Percentiles rank a stretch among this genome's conserved stretches.
Evolutionary conservation across 139 green algal genomes (phyloP).

Genomic region (Tetratostichococcus sp.): DNA sequence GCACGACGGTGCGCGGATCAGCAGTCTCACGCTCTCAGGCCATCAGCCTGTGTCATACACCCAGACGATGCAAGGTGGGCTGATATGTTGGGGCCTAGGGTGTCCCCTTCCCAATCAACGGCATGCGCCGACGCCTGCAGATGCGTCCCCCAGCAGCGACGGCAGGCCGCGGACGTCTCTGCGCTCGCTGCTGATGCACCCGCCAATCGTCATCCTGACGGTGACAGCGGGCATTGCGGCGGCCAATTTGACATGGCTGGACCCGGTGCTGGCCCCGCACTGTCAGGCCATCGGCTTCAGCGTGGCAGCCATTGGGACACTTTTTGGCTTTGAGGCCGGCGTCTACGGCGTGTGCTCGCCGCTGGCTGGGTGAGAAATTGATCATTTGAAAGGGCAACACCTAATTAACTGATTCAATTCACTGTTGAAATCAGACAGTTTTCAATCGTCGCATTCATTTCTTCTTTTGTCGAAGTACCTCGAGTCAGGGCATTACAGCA

Average conservation of each 20-base stretch:
- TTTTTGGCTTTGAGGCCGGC: background rate
- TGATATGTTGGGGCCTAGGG: too few species aligned
- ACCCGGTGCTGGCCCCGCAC: background rate
- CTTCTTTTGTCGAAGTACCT: too few species aligned
- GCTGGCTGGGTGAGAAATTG: background rate
- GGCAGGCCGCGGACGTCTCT: background rate
- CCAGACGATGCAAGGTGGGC: too few species aligned
- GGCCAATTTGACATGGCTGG: background rate
- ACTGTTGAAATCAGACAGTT: too few species aligned
- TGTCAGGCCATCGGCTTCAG: background rate
- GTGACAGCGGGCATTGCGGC: background rate
- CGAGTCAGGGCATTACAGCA: too few species aligned
- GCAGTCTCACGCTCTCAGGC: too few species aligned
- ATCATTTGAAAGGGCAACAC: too few species aligned
- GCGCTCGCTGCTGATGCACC: background rate
- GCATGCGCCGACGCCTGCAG: too few species aligned
- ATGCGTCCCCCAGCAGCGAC: background rate
- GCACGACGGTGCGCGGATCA: background rate
- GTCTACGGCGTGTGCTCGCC: background rate
- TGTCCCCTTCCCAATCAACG: too few species aligned
- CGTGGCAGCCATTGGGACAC: background rate
- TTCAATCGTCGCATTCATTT: too few species aligned
- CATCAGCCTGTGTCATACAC: too few species aligned
- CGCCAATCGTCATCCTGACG: background rate
- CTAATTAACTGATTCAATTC: too few species aligned